These are phyloP conservation scores for Pistacia integerrima DNA, from an alignment of 345 rosid genomes.

Conservation along the genomic window DNA sequence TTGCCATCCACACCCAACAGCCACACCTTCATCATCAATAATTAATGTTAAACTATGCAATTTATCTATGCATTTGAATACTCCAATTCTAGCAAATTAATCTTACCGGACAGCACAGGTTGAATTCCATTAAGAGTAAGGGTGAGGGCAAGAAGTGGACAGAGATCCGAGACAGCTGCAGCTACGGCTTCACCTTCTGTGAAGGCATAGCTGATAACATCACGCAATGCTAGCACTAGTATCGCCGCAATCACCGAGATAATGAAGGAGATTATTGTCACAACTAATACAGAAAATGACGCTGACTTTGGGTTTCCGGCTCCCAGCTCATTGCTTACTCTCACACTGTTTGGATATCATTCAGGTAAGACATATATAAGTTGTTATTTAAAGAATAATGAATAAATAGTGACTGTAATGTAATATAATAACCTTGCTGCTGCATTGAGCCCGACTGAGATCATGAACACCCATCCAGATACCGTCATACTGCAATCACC, in stretches of 20 bases:
- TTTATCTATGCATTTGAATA: too few species aligned
- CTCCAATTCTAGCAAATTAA: too few species aligned
- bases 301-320: conserved; percentile 73
- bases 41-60: neutral
- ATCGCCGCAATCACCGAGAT: conserved; percentile 44
- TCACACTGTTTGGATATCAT: conserved; percentile 43
- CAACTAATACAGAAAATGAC: conserved; percentile 55
- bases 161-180: conserved; percentile 66
- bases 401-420: neutral
- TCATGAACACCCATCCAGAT: conserved; percentile 69
- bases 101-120: conserved; percentile 70
- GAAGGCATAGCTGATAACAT: conserved; percentile 60
- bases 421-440: conserved; percentile 54
- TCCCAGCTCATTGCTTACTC: conserved; percentile 87
- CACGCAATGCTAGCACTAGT: conserved; percentile 34
- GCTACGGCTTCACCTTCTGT: conserved; percentile 66
- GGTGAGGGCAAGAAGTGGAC: conserved; percentile 62
- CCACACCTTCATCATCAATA: conserved; percentile 48
- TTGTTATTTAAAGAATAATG: neutral
- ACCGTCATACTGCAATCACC: conserved; percentile 55
- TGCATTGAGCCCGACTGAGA: conserved; percentile 73
- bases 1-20: conserved; percentile 93
- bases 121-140: conserved; percentile 70
- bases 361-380: too few species aligned
- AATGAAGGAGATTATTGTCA: conserved; percentile 44